phyloP scores from a whole-genome alignment of 2,329 filamentous ascomycete species.

The Didymellaceae sp. region DNA sequence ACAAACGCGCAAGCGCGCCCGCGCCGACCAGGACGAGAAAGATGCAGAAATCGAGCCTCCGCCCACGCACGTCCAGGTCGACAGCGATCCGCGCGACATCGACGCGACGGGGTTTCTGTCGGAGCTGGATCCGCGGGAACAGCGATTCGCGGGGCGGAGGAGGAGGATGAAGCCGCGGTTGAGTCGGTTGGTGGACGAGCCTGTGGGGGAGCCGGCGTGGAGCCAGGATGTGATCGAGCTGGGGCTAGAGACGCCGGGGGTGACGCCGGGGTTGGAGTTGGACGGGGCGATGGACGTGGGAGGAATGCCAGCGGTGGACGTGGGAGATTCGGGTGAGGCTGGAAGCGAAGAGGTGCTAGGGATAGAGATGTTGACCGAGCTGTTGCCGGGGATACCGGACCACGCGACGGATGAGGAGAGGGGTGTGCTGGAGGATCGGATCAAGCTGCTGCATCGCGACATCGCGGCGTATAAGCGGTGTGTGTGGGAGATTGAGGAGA shows the following conservation, averaged over 20 bases:
- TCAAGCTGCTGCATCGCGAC: neutral
- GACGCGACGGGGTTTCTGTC: constrained; percentile 15
- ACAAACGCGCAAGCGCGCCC: neutral
- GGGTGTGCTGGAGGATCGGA: neutral
- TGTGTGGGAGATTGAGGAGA: neutral
- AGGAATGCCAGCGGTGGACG: too few relatives aligned
- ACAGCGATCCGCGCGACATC: constrained; percentile 12
- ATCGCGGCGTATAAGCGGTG: neutral
- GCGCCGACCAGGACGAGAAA: neutral
- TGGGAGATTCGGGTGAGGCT: neutral
- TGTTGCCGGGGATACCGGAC: constrained; percentile 4
- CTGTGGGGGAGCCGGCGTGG: constrained; percentile 5
- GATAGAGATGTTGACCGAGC: neutral
- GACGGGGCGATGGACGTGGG: neutral
- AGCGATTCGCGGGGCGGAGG: too few relatives aligned
- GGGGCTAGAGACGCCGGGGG: neutral
- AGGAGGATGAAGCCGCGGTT: constrained; percentile 1
- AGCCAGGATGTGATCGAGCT: neutral
- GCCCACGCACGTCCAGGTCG: constrained; percentile 4
- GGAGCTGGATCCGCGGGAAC: constrained; percentile 9
- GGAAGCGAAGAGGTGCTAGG: neutral
- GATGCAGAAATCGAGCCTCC: neutral
- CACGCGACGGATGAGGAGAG: constrained; percentile 1
- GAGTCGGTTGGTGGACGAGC: neutral
- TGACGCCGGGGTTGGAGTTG: neutral